These are phyloP conservation scores for Aspergillus incahuasiensis DNA, from an alignment of 495 filamentous ascomycete species.

Conservation along the genomic window DNA sequence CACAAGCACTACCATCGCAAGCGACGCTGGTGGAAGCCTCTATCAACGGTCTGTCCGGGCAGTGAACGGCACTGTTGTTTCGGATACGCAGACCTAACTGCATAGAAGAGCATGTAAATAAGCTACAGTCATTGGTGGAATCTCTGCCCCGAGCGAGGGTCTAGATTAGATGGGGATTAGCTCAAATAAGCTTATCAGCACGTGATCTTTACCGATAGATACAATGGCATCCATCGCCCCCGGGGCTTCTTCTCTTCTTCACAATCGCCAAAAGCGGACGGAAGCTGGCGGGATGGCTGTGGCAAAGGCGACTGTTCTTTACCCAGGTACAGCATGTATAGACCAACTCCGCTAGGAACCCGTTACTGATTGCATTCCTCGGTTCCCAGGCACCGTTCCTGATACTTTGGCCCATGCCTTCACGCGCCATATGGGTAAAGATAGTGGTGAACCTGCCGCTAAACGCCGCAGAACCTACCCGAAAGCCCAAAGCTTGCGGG, in stretches of 20 bases:
- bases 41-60: constrained; percentile 51
- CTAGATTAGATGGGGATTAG: not conserved
- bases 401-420: constrained; percentile 24
- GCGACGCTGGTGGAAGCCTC: constrained; percentile 24
- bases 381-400: constrained; percentile 23
- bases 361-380: not conserved
- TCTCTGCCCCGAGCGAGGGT: not conserved
- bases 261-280: not conserved
- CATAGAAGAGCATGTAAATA: too few species aligned
- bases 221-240: not conserved
- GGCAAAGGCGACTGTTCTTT: constrained; percentile 17
- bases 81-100: constrained; percentile 18
- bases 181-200: constrained; percentile 20
- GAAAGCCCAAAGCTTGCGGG: constrained; percentile 18
- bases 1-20: constrained; percentile 25
- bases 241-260: not conserved
- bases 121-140: not conserved
- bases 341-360: constrained; percentile 7
- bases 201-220: constrained; percentile 26
- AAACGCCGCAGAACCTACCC: constrained; percentile 38
- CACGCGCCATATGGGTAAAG: constrained; percentile 11
- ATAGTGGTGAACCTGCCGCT: constrained; percentile 18
- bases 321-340: constrained; percentile 21
- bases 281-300: constrained; percentile 23
- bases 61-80: constrained; percentile 45